Base-by-base conservation (phyloP, 306 rosid species). In the Adenanthera pavonina region DNA sequence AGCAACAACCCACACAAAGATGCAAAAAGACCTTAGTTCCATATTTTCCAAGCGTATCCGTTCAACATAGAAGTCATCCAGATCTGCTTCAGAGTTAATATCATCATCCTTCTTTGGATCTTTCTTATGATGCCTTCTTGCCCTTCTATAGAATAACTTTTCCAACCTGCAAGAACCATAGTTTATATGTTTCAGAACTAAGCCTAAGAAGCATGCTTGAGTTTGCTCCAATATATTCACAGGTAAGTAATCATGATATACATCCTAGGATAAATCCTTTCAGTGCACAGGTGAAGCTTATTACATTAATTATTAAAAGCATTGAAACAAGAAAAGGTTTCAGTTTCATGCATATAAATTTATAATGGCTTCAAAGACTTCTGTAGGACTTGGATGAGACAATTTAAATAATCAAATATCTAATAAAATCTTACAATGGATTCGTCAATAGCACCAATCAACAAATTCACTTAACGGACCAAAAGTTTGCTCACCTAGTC, bases 31-130 rank as follows among this genome's bases (percentile, higher is more conserved):
- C 98, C 97, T 95, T 56, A 95, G 80, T 78, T 90, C 90, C 97
- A 92, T 74, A 68, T 90, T 95, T 87, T 95, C 97, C 11, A 92
- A 92, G 72, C 94, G 91, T 79, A 89, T 78, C 54, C 97, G 85
- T 85, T 92, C 95, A 64, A 91, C 92, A 78, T 25, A 78, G 61
- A 84, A 76, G 49, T 87, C 94, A 41, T 81, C 89, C 9, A 33
- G 81, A 78, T 82, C 81, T 76, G 74, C 77, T 75, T 84, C 90
- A 38, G 83, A 65, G 54, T 19, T 44, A 71, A 62, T 38, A 17
- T 85, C 89, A 59, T 89, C 92, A 33, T 80, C 74, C 82, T 89
- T 90, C 89, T 88, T 89, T 20, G 78, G 75, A 76, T 84, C 87
- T 53, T 73, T 82, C 88, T 80, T 80, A 15, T 0, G 44, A 74